A percentile compares a stretch with the other conserved stretches of the same genome.
Conservation (phyloP, 108 stramenopile genomes). For the Cyclotella sp. region DNA sequence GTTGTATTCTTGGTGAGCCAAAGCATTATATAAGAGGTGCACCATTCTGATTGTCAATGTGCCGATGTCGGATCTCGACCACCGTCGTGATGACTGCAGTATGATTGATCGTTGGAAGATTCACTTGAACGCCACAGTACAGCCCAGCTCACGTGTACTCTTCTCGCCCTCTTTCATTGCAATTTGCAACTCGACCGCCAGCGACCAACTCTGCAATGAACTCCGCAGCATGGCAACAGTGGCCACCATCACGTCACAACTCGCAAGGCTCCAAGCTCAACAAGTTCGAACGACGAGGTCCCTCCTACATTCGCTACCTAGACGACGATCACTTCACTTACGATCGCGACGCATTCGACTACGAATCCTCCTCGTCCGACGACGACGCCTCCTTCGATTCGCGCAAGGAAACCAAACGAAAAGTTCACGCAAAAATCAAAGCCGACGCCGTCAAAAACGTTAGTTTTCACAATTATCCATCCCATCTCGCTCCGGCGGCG, state of each 20-base stretch:
- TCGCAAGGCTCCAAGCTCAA: neutral
- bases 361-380: neutral
- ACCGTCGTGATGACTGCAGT: no score
- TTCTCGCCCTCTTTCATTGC: neutral
- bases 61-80: no score
- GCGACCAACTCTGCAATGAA: neutral
- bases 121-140: neutral
- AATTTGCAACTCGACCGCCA: neutral
- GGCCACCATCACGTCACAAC: neutral
- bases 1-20: neutral
- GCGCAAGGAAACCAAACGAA: constrained; percentile 13
- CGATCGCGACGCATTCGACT: neutral
- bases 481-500: neutral
- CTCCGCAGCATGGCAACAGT: neutral
- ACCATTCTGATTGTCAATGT: no score
- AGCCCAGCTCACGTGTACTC: neutral
- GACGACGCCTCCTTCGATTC: constrained; percentile 10
- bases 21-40: no score
- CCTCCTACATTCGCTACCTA: constrained; percentile 10
- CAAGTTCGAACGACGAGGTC: constrained; percentile 2
- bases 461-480: neutral
- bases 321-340: neutral
- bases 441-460: constrained; percentile 2
- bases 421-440: constrained; percentile 31
- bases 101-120: no score